Base-by-base conservation (phyloP, 805 yeast genomes). In the Candida orba region DNA sequence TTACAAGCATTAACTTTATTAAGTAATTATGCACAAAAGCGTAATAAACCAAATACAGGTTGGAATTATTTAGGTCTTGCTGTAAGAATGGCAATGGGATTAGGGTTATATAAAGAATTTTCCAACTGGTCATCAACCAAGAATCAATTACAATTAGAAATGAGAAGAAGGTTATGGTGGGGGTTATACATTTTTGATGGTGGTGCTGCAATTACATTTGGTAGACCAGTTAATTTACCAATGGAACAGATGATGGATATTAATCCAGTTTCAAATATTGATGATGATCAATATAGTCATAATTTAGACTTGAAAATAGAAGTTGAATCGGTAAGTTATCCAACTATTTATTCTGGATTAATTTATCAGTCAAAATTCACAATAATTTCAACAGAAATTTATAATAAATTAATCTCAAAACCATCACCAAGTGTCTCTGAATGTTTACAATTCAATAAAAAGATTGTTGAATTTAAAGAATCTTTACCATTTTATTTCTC, bases 61-160 rank as follows among this genome's bases (percentile, higher is more conserved):
- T 81, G 86, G 83, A 77, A 77, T 52, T 78, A 75, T 49, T 62
- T 79, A 31, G 87, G 88, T 12, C 63, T 78, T 15, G 81, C 84
- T 0, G 71, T 78, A 8, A 65, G 83, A 48, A 79, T 81, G 82
- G 85, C 87, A 0, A 65, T 76, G 51, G 79, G 83, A 0, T 57
- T 81, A 34, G 89, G 87, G 4, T 60, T 81, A 23, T 75, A 78
- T 53, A 73, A 73, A 42, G 84, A 79, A 48, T 71, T 75, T 47
- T 58, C 71, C 4, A 65, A 63, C 23, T 65, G 63, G 68, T 58
- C 63, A 40, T 46, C 66, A 41, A 31, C 65, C 17, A 63, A 62
- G 44, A 65, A 64, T 34, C 68, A 73, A 15, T 43, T 73, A 23
- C 71, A 73, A 52, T 59, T 70, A 41, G 85, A 79, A 51, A 67